Percentiles rank a stretch among this genome's conserved stretches.
phyloP scores from a whole-genome alignment of 1,284 basidiomycete genomes.

The Pulveroboletus ridleyi region DNA sequence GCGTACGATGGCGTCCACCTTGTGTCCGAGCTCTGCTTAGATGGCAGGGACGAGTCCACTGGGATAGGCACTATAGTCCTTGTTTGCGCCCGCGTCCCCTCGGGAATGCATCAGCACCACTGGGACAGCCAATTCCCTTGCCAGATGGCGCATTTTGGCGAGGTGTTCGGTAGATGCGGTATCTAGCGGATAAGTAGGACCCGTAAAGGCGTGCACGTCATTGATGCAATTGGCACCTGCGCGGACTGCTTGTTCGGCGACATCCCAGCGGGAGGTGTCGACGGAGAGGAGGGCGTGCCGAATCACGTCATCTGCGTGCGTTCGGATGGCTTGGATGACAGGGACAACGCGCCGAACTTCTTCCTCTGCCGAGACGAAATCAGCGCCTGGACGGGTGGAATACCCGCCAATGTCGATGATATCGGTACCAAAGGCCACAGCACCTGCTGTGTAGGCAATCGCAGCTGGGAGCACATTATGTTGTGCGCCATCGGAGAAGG shows the following conservation, averaged over 20 bases:
- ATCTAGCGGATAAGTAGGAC: slow-evolving; percentile 55
- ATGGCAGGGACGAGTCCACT: no score
- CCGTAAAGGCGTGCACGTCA: no score
- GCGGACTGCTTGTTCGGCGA: slow-evolving; percentile 78
- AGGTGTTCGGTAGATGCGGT: slow-evolving; percentile 46
- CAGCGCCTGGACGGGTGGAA: slow-evolving; percentile 86
- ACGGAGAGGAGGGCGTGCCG: slow-evolving; percentile 75
- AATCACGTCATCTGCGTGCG: slow-evolving; percentile 28
- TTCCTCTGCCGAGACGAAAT: slow-evolving; percentile 72
- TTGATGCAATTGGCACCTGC: no score
- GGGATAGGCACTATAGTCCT: no score
- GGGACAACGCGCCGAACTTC: slow-evolving; percentile 83
- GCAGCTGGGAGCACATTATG: slow-evolving; percentile 59
- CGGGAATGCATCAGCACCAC: no score
- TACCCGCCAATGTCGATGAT: slow-evolving; percentile 96
- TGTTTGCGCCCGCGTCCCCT: no score
- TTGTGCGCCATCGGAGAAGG: slow-evolving; percentile 88
- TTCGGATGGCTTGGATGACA: slow-evolving; percentile 58
- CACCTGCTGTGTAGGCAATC: no score
- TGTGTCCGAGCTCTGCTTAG: no score
- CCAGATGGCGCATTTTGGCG: slow-evolving; percentile 69
- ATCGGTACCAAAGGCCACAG: slow-evolving; percentile 63
- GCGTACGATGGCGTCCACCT: no score
- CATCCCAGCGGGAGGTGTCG: slow-evolving; percentile 91
- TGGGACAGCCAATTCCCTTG: no score